phyloP scores from a whole-genome alignment of 1,284 basidiomycete genomes.

The Pholiota adiposa region DNA sequence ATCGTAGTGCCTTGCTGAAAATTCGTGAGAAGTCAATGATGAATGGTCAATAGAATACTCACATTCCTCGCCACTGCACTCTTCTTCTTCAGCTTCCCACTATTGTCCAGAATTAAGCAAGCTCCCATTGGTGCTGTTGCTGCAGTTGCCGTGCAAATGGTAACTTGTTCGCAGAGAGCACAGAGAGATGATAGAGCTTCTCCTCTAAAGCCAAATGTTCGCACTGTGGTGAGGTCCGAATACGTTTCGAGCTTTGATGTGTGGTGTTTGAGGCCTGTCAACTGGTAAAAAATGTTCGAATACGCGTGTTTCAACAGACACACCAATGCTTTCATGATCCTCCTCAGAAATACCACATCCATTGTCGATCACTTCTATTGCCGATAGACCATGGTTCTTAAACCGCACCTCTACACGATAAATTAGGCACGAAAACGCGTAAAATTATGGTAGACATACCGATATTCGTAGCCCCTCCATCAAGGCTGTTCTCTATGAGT shows the following conservation, averaged over 20 bases:
- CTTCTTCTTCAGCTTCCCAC: conserved; percentile 60
- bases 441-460: conserved; percentile 50
- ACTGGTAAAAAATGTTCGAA: conserved; percentile 4
- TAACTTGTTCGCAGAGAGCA: conserved; percentile 76
- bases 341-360: conserved; percentile 82
- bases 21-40: conserved; percentile 3
- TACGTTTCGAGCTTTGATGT: conserved; percentile 91
- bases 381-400: conserved; percentile 86
- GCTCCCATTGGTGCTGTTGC: conserved; percentile 79
- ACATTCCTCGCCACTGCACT: conserved; percentile 78
- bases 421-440: conserved; percentile 1
- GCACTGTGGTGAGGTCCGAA: conserved; percentile 74
- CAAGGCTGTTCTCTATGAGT: conserved; percentile 94
- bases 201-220: conserved; percentile 95
- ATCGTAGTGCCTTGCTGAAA: conserved; percentile 88
- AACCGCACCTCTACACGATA: conserved; percentile 79
- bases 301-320: conserved; percentile 24
- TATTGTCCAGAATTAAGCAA: conserved; percentile 71
- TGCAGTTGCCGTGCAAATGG: conserved; percentile 75
- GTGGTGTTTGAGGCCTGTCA: conserved; percentile 85
- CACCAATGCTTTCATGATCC: conserved; percentile 84
- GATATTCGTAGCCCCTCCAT: conserved; percentile 88
- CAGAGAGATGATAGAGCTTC: conserved; percentile 96
- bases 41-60: conserved; percentile 25
- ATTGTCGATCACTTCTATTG: conserved; percentile 92